Evolutionary conservation across 306 rosid genomes (phyloP), one percentile per base, ranked within the genome.

Genomic region (Prunus padus): DNA sequence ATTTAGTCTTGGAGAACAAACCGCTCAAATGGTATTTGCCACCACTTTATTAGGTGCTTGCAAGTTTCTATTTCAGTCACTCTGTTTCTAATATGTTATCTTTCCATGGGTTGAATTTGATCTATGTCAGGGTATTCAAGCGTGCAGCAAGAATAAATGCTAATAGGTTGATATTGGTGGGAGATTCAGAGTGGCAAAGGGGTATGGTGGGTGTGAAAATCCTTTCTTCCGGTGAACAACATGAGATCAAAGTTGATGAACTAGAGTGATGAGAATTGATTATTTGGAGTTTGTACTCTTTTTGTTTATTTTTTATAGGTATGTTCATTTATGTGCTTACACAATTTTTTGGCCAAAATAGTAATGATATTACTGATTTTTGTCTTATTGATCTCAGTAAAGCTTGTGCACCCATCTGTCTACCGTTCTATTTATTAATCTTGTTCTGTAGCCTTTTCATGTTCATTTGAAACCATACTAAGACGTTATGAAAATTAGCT

Each of bases 1-100:
- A 95, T 84, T 86, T 95, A 85, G 98, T 92, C 59, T 86, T 95
- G 87, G 97, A 92, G 87, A 92, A 85, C 81, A 95, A 95, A 86
- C 96, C 93, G 7, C 97, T 95, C 47, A 90, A 95, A 85, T 95
- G 97, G 98, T 95, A 86, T 69, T 47, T 46, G 13, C 37, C 77
- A 47, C 60, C n/a, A 25, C 76, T 66, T 72, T 75, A 19, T 37
- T 50, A 54, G 71, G 69, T 31, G 16, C 50, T 51, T 60, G 44
- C 67, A 33, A 31, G 56, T 69, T 77, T 73, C 54, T 33, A 18
- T 18, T 3, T 37, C 51, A 44, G 22, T 60, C 61, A 26, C 30
- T 12, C 10, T 77, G 55, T 70, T 83, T 62, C 12, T 79, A 69
- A 74, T 73, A 33, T 50, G 64, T 59, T 81, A 25, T 78, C 7